These are phyloP conservation scores for Phytophthora tubulina DNA, from an alignment of 352 stramenopile species.

Conservation along the genomic window DNA sequence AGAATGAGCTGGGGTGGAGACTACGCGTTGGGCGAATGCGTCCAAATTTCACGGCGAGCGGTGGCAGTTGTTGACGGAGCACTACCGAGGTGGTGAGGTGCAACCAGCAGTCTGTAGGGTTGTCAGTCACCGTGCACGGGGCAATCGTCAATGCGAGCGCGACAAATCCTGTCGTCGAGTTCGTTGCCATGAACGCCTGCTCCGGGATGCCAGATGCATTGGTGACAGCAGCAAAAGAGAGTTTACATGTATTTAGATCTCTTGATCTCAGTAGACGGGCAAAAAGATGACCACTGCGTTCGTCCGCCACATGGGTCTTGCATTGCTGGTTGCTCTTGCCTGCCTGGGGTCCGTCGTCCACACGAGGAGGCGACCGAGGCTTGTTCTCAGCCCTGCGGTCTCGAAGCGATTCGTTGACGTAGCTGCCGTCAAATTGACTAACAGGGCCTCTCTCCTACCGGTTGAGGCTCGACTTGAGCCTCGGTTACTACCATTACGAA, in stretches of 20 bases:
- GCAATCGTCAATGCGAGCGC: slow-evolving; percentile 7
- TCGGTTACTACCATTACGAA: neutral
- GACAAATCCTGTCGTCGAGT: slow-evolving; percentile 30
- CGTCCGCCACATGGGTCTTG: slow-evolving; percentile 9
- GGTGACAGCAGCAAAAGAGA: slow-evolving; percentile 5
- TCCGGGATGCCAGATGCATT: slow-evolving; percentile 25
- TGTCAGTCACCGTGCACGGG: neutral
- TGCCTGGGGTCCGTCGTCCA: neutral
- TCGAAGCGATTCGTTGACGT: neutral
- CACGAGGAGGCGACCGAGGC: no score
- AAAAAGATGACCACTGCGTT: slow-evolving; percentile 16
- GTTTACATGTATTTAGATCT: slow-evolving; percentile 1
- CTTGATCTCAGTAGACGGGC: slow-evolving; percentile 3
- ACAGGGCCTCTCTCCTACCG: neutral
- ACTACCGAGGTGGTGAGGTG: slow-evolving; percentile 10
- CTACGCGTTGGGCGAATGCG: neutral
- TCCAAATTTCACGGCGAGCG: neutral
- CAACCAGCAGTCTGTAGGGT: slow-evolving; percentile 9
- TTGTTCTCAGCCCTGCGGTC: no score
- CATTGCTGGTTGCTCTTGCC: neutral
- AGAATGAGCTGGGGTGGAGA: slow-evolving; percentile 11
- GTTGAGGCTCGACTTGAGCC: neutral
- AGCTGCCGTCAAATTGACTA: neutral
- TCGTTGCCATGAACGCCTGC: slow-evolving; percentile 13
- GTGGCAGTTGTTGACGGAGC: neutral